Percentiles rank a stretch among this genome's conserved stretches.
Evolutionary conservation across 257 asterid species (phyloP).

Genomic region (Solanum gandarillasii): DNA sequence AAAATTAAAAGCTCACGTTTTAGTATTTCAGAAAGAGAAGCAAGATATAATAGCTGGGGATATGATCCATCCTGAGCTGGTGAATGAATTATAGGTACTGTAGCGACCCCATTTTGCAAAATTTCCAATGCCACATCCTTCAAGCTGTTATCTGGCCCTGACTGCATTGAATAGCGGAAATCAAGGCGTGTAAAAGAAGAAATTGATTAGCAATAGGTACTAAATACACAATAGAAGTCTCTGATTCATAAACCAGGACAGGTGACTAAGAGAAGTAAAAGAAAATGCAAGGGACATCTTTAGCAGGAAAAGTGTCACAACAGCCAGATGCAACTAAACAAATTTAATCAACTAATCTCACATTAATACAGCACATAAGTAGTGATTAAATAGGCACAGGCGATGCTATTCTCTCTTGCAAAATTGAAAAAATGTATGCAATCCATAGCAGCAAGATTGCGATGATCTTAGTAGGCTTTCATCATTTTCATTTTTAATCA

Average conservation of each 20-base stretch:
- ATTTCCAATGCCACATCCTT: constrained; percentile 74
- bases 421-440: neutral
- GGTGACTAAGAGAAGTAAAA: neutral
- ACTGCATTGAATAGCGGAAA: constrained; percentile 27
- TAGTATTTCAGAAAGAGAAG: constrained; percentile 77
- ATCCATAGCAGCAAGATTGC: neutral
- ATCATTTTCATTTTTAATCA: neutral
- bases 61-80: constrained; percentile 51
- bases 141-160: constrained; percentile 83
- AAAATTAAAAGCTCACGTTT: constrained; percentile 40
- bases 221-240: neutral
- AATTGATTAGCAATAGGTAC: neutral
- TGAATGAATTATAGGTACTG: constrained; percentile 74
- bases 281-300: neutral
- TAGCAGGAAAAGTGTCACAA: neutral
- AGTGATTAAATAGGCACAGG: neutral
- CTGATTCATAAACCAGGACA: neutral
- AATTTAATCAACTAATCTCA: neutral
- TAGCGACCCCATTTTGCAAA: constrained; percentile 61
- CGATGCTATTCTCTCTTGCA: neutral
- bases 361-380: neutral
- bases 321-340: neutral
- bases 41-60: constrained; percentile 73
- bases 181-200: neutral
- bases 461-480: neutral